These are phyloP conservation scores for Rhizoclosmatium globosum DNA, from an alignment of 192 early-diverging fungal genomes.

Conservation along the genomic window DNA sequence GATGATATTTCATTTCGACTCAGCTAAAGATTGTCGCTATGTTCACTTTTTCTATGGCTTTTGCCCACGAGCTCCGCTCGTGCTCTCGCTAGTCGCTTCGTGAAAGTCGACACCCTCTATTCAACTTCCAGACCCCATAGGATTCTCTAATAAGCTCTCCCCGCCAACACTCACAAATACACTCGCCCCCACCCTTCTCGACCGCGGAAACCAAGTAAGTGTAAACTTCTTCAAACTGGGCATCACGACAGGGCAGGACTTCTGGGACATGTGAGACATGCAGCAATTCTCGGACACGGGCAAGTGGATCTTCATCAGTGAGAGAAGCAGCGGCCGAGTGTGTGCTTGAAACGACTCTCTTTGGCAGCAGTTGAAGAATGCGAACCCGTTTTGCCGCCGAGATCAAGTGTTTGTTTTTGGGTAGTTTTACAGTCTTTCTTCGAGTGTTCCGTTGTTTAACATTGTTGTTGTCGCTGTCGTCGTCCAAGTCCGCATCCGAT, in stretches of 20 bases:
- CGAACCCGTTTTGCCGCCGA: not conserved
- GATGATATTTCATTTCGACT: no score
- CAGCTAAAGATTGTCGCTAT: not conserved
- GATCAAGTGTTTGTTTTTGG: not conserved
- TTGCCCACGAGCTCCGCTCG: not conserved
- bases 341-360: not conserved
- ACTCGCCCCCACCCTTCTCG: slow-evolving; percentile 83
- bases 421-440: not conserved
- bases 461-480: slow-evolving; percentile 14
- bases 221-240: slow-evolving; percentile 86
- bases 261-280: slow-evolving; percentile 92
- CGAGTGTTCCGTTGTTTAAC: not conserved
- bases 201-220: slow-evolving; percentile 78
- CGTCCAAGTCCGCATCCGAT: not conserved
- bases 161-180: no score
- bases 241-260: slow-evolving; percentile 91
- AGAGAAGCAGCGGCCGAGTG: not conserved
- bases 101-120: slow-evolving; percentile 42
- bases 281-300: slow-evolving; percentile 74
- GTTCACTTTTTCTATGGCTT: not conserved
- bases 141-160: no score
- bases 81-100: not conserved
- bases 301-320: slow-evolving; percentile 32
- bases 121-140: no score
- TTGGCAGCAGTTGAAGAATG: not conserved